phyloP scores from a whole-genome alignment of 1,284 basidiomycete genomes.

The Rhodotorula sp. region DNA sequence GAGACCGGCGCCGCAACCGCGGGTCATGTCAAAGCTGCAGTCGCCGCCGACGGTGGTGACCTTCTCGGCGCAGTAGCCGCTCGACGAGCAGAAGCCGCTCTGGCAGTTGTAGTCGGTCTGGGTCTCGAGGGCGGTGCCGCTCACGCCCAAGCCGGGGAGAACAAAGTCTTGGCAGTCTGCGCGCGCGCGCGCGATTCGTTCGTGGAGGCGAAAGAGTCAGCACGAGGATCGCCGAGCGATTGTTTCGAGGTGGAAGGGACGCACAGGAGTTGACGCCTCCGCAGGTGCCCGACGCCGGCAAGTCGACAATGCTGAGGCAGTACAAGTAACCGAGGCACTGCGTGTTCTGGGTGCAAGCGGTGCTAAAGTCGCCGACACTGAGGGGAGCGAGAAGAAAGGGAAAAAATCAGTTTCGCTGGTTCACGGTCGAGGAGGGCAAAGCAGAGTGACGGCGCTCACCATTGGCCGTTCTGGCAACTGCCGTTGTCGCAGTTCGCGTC shows the following conservation, averaged over 20 bases:
- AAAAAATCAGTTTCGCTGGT: neutral
- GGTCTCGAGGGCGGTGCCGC: too few species aligned
- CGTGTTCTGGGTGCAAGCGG: neutral
- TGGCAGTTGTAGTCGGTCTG: too few species aligned
- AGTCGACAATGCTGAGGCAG: neutral
- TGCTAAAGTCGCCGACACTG: neutral
- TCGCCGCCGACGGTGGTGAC: constrained; percentile 13
- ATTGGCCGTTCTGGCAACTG: constrained; percentile 7
- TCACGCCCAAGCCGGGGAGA: too few species aligned
- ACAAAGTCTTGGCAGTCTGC: neutral
- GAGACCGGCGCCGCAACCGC: constrained; percentile 3
- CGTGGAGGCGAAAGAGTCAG: neutral
- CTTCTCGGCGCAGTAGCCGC: constrained; percentile 15
- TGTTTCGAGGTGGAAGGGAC: neutral
- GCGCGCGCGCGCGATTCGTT: too few species aligned
- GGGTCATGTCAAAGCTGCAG: constrained; percentile 16
- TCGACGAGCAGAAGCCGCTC: constrained; percentile 4
- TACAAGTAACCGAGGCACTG: neutral
- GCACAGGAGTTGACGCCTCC: neutral
- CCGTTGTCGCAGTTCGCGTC: constrained; percentile 17
- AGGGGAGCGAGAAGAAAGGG: neutral
- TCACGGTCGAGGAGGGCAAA: too few species aligned
- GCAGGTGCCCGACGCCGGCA: neutral
- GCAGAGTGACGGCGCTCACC: too few species aligned
- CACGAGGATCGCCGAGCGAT: neutral